Conservation (phyloP, 176 grass and related monocot genomes). For the Miscanthus lutarioriparius region DNA sequence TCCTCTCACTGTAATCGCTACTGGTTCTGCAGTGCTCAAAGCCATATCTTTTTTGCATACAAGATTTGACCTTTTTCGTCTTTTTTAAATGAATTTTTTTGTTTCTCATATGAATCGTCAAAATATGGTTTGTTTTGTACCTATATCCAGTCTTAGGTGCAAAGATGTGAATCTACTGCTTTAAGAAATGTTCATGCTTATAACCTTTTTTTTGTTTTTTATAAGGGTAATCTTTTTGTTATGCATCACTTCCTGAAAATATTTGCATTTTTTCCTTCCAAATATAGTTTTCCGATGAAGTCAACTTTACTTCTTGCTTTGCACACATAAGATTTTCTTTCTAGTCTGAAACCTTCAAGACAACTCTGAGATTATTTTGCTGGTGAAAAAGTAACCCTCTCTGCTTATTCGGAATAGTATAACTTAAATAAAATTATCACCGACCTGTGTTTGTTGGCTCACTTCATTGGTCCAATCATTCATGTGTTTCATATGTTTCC, state of each 20-base stretch:
- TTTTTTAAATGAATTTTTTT: background rate
- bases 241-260: background rate
- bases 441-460: background rate
- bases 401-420: background rate
- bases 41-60: background rate
- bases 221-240: background rate
- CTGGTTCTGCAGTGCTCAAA: background rate
- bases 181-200: background rate
- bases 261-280: background rate
- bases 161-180: background rate
- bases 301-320: background rate
- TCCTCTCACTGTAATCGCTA: background rate
- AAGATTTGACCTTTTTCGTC: background rate
- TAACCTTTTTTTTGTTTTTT: background rate
- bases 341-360: background rate
- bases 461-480: slow-evolving; percentile 16
- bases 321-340: background rate
- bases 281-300: background rate
- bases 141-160: slow-evolving; percentile 7
- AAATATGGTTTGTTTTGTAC: background rate
- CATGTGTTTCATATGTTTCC: slow-evolving; percentile 7
- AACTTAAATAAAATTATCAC: background rate
- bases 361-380: background rate
- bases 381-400: background rate
- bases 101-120: background rate